phyloP scores from a whole-genome alignment of 2,329 filamentous ascomycete species.

The Colletotrichum plurivorum region DNA sequence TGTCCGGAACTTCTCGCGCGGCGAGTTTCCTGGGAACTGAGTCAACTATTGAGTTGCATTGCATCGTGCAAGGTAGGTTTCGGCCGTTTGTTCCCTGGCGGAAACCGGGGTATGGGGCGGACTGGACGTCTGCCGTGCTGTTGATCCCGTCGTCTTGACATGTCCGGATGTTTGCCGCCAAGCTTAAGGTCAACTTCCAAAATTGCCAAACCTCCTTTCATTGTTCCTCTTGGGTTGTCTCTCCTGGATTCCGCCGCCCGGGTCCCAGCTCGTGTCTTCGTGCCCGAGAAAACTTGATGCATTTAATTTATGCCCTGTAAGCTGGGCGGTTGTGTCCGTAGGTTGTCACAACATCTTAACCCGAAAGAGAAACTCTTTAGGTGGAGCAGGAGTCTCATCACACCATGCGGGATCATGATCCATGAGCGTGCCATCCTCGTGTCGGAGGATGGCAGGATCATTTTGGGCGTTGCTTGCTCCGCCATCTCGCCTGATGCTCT shows the following conservation, averaged over 20 bases:
- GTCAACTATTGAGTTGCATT: constrained; percentile 19
- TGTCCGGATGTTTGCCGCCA: constrained; percentile 4
- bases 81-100: constrained; percentile 8
- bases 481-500: constrained; percentile 4
- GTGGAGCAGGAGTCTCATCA: constrained; percentile 4
- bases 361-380: constrained; percentile 2
- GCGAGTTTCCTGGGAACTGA: constrained; percentile 3
- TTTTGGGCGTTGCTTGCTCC: background rate
- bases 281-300: background rate
- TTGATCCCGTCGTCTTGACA: background rate
- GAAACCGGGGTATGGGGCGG: background rate
- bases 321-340: background rate
- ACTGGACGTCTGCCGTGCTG: background rate
- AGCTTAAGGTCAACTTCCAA: background rate
- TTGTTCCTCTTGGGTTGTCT: background rate
- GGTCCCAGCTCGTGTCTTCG: constrained; percentile 1
- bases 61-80: constrained; percentile 4
- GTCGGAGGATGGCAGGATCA: background rate
- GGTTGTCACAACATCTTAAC: constrained; percentile 1
- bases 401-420: constrained; percentile 21
- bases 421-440: constrained; percentile 1
- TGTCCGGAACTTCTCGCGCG: background rate
- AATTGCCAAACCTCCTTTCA: background rate
- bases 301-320: background rate
- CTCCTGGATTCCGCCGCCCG: background rate